phyloP scores from a whole-genome alignment of 495 filamentous ascomycete species.

The Penicillium verhagenii region DNA sequence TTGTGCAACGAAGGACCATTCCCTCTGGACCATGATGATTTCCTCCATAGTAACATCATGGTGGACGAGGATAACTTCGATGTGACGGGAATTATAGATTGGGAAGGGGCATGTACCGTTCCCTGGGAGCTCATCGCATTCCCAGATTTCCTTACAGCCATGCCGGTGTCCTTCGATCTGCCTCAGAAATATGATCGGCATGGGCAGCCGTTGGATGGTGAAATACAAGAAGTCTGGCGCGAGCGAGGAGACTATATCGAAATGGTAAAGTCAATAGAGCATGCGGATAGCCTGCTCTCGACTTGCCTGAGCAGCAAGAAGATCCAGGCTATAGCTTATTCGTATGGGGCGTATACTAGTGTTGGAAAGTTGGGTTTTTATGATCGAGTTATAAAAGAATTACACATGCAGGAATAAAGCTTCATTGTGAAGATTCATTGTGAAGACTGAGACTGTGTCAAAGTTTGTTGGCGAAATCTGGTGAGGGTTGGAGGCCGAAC shows the following conservation, averaged over 20 bases:
- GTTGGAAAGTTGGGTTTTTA: conserved; percentile 7
- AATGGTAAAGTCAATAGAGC: conserved; percentile 7
- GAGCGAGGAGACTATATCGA: conserved; percentile 9
- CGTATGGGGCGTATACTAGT: conserved; percentile 7
- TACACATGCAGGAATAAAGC: too few relatives aligned
- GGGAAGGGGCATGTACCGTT: conserved; percentile 30
- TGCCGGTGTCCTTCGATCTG: conserved; percentile 1
- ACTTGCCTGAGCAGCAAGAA: conserved; percentile 3
- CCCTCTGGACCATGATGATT: conserved; percentile 25
- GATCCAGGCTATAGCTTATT: conserved; percentile 7
- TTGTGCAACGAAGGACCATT: conserved; percentile 8
- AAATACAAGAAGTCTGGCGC: not conserved
- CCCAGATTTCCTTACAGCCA: conserved; percentile 1
- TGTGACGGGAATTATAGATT: conserved; percentile 33
- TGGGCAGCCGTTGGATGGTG: conserved; percentile 1
- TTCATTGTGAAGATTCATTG: too few relatives aligned
- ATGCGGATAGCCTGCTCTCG: conserved; percentile 6
- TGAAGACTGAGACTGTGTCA: too few relatives aligned
- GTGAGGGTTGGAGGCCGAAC: too few relatives aligned
- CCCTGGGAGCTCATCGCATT: conserved; percentile 20
- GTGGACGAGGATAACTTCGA: conserved; percentile 22
- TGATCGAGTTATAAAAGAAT: conserved; percentile 1
- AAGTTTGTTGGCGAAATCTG: too few relatives aligned
- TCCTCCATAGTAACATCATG: conserved; percentile 37
- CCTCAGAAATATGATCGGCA: conserved; percentile 1